A percentile compares a stretch with the other conserved stretches of the same genome.
Conservation (phyloP, 2,329 filamentous ascomycete genomes). For the Phyllachora maydis region DNA sequence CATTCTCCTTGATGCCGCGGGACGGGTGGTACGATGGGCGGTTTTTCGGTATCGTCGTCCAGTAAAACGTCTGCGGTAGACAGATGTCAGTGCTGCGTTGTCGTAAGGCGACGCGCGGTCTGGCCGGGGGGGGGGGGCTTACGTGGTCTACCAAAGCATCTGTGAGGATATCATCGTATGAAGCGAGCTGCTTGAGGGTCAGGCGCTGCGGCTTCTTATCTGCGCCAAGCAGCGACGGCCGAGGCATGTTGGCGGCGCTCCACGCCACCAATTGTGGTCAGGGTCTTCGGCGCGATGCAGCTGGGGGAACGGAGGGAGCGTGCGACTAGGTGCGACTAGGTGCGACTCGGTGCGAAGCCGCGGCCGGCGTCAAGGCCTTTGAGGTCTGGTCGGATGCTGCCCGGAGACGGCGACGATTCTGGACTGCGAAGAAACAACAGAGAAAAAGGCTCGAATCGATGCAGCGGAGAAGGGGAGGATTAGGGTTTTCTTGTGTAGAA, state of each 20-base stretch:
- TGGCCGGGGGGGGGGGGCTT: slow-evolving; percentile 16
- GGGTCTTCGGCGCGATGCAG: no score
- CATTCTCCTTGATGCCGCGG: slow-evolving; percentile 50
- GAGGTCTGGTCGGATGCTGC: no score
- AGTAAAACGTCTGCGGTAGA: slow-evolving; percentile 77
- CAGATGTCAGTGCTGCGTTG: slow-evolving; percentile 4
- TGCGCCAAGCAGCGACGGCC: slow-evolving; percentile 7
- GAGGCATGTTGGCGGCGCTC: slow-evolving; percentile 5
- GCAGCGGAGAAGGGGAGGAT: no score
- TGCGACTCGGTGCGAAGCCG: no score
- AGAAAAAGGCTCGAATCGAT: no score
- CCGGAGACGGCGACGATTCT: no score
- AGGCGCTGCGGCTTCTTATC: slow-evolving; percentile 55
- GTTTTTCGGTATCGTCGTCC: slow-evolving; percentile 92
- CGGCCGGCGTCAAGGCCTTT: no score
- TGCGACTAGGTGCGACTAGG: no score
- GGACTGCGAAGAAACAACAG: no score
- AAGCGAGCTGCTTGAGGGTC: slow-evolving; percentile 69
- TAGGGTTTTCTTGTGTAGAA: no score
- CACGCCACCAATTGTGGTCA: slow-evolving; percentile 1
- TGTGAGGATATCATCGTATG: slow-evolving; percentile 89
- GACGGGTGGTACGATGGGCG: slow-evolving; percentile 68
- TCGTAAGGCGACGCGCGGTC: background rate
- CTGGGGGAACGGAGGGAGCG: no score
- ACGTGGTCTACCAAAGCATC: slow-evolving; percentile 92